Evolutionary conservation across 2,329 filamentous ascomycete genomes (phyloP), one percentile per base, ranked within the genome.

Genomic region (Fusarium redolens): DNA sequence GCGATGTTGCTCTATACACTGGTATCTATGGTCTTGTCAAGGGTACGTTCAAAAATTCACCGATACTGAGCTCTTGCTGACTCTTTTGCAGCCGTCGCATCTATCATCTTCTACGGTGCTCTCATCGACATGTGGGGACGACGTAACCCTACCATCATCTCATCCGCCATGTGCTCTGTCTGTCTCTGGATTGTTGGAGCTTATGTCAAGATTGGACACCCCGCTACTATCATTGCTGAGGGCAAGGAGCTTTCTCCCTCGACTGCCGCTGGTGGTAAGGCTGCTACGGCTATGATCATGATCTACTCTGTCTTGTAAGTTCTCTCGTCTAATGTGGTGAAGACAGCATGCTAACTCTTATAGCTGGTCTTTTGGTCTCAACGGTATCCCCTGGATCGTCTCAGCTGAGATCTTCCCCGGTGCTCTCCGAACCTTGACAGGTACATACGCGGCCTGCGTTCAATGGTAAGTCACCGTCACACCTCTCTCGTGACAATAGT

Each of bases 271-370:
- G 86, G 86, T 63, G 87, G 87, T 0, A 84, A 86, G 64, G 82
- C 87, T 18, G 87, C 87, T 12, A 88, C 87, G 37, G 86, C 86
- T 5, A 86, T 86, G 75, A 85, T 89, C 30, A 89, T 88, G 80
- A 79, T 89, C 2, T 89, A 88, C 69, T 86, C 83, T 3, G 82
- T 87, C 48, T 88, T 88, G 78, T 87, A 83, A 70, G 86, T 69
- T 38, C n/a, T 20, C 7, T 13, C 1, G 2, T 12, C 0, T 6
- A 1, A 1, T 12, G 1, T 13, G 15, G 14, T 20, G 17, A 9
- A 15, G 2, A 0, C 1, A 11, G 1, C 1, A 28, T 18, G n/a
- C 71, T 72, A 5, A 76, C 40, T 2, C 5, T 14, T 17, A 1
- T 8, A 83, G 81, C 71, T 85, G 82, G 82, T 84, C 82, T 4